Evolutionary conservation across 768 basidiomycete genomes (phyloP), one percentile per base, ranked within the genome.

Genomic region (Leccinum uliginosum): DNA sequence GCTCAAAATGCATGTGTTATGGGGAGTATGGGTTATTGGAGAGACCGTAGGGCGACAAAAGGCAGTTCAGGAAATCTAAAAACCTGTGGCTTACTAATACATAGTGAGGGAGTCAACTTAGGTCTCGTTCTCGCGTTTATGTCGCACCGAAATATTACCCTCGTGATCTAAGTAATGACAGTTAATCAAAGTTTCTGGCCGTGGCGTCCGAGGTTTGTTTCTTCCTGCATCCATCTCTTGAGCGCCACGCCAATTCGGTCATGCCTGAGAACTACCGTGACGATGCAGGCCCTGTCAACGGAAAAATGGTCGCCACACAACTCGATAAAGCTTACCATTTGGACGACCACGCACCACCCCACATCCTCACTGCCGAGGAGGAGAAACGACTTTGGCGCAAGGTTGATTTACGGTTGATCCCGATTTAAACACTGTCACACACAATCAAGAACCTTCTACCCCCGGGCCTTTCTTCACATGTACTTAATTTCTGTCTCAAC

Each of bases 371-470:
- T 10, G 44, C 38, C 0, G 80, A 77, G 51, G 67, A 84, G 55
- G 83, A 86, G 71, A 76, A 70, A 56, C 76, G 65, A 49, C 67
- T 87, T 51, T 83, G 83, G 74, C 68, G 78, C 55, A 86, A 84
- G 70, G 74, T 87, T 26, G 85, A 87, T 59, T 35, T 76, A 7
- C 73, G 81, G 50, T 71, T 85, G 43, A 78, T 84, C 76, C 82
- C 83, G 0, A 83, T 84, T 19, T 67, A 12, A 29, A 24, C 21
- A n/a, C 1, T 6, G 6, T 15, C 14, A 5, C 19, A 15, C 9
- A 1, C n/a, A 26, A 27, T 45, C 51, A 10, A 51, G 5, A 21
- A 1, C 4, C 12, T 47, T 45, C 27, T n/a, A n/a, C n/a, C 3
- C 34, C 38, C 19, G n/a, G n/a, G n/a, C 40, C n/a, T 40, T 40